These are phyloP conservation scores for Xerophyta viscosa DNA, from an alignment of 106 monocot genomes.

Conservation along the genomic window DNA sequence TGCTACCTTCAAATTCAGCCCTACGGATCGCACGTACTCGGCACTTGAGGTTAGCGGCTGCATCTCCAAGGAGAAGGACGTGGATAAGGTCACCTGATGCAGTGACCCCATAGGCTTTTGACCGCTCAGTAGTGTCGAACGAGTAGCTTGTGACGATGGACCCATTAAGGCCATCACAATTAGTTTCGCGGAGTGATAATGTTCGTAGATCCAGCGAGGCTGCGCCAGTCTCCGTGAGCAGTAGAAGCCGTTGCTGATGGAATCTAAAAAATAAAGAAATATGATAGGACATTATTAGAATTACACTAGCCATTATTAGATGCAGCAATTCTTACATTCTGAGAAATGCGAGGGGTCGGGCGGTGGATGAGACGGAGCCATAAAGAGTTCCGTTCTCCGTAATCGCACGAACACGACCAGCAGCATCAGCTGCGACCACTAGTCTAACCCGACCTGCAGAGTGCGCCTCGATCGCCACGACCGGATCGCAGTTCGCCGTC, in stretches of 20 bases:
- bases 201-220: conserved; percentile 76
- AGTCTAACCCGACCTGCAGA: conserved; percentile 47
- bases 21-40: conserved; percentile 59
- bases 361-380: conserved; percentile 53
- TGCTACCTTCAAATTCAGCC: conserved; percentile 47
- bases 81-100: conserved; percentile 51
- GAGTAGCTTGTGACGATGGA: conserved; percentile 46
- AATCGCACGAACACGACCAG: conserved; percentile 66
- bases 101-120: conserved; percentile 91
- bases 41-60: conserved; percentile 60
- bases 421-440: conserved; percentile 46
- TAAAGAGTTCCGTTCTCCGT: conserved; percentile 73
- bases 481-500: conserved; percentile 32
- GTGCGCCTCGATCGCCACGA: conserved; percentile 48
- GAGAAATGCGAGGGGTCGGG: conserved; percentile 58
- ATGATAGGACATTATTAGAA: neutral
- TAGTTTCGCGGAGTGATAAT: conserved; percentile 59
- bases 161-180: conserved; percentile 86
- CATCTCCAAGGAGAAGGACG: conserved; percentile 59
- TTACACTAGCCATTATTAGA: too few species aligned
- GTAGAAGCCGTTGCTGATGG: conserved; percentile 40
- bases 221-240: conserved; percentile 77
- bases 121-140: conserved; percentile 62
- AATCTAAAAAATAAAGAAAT: neutral
- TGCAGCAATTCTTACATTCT: conserved; percentile 28